A percentile compares a stretch with the other conserved stretches of the same genome.
phyloP scores from a whole-genome alignment of 345 rosid species.

The Heritiera fomes region DNA sequence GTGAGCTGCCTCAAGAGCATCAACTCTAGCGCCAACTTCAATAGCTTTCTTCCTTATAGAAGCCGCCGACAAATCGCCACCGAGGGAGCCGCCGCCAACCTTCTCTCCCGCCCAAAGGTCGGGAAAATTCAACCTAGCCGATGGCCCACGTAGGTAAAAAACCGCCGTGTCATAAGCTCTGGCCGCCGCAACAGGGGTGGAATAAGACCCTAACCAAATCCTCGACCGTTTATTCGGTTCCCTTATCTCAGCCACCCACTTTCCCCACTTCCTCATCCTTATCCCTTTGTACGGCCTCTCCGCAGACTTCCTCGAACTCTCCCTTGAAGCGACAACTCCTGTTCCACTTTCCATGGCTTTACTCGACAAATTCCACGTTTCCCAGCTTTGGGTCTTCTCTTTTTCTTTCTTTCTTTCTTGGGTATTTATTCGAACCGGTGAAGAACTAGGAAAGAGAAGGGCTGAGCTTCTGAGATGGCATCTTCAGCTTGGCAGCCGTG shows the following conservation, averaged over 20 bases:
- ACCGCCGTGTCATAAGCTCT: conserved; percentile 98
- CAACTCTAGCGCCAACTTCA: conserved; percentile 92
- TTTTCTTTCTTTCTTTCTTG: too few relatives aligned
- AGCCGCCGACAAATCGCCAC: conserved; percentile 80
- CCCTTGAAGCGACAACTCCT: conserved; percentile 31
- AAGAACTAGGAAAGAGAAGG: conserved; percentile 22
- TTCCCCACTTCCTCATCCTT: conserved; percentile 99
- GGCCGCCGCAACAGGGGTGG: conserved; percentile 91
- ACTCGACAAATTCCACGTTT: neutral
- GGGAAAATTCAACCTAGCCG: conserved; percentile 94
- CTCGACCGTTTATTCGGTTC: conserved; percentile 95
- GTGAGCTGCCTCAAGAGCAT: conserved; percentile 66
- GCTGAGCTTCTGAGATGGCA: neutral
- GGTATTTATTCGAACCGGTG: neutral
- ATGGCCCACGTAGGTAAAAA: conserved; percentile 82
- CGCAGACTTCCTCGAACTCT: conserved; percentile 35
- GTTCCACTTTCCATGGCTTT: conserved; percentile 41
- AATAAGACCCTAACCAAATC: conserved; percentile 97
- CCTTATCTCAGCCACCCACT: conserved; percentile 99
- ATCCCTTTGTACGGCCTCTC: conserved; percentile 85
- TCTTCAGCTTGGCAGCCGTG: neutral
- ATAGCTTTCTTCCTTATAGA: conserved; percentile 80
- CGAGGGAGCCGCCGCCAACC: conserved; percentile 30
- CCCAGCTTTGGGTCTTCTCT: neutral
- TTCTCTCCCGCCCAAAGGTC: conserved; percentile 63